Base-by-base conservation (phyloP, 768 basidiomycete species). In the Dacryopinax primogenitus region DNA sequence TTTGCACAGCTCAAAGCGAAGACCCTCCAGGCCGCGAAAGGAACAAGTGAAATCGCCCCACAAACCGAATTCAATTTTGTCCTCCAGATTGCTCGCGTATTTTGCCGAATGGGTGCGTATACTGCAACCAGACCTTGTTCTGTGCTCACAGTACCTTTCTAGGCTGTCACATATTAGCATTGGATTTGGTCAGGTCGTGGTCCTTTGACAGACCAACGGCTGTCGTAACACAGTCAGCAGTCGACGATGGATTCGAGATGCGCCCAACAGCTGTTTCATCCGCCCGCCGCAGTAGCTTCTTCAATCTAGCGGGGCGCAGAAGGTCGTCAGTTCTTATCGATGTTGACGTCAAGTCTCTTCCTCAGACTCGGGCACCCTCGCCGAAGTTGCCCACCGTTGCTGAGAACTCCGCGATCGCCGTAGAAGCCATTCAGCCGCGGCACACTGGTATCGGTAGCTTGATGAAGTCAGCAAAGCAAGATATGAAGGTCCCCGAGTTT, bases 61-160 rank as follows among this genome's bases (percentile, higher is more conserved):
- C 81, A 82, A 47, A 84, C 86, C 13, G 95, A 99, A 72, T 97
- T 94, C 76, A 93, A 90, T 72, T 98, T 98, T 73, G 91, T 99
- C 11, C 78, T 94, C 32, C 94, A 98, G 76, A 92, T 92, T 70
- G 90, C 93, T 0, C 84, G 92, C 32, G 89, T 95, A 7, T 93
- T 97, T 70, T 92, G 89, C 71, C 80, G 91, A 66, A 95, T 97
- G 92, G 96, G 95, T 91, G 69, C 39, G 86, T 73, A 0, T 11
- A 33, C 18, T 45, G 34, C 26, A 28, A 36, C 26, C 63, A 21
- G 58, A n/a, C 41, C 61, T 3, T 26, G 37, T 3, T 30, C 51
- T 63, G n/a, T 37, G 45, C 63, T 66, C 44, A 64, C 61, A 26
- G 30, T 63, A 12, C 36, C 23, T 62, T 51, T 64, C 12, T 73